Base-by-base conservation (phyloP, 2,329 filamentous ascomycete genomes). In the Ilyonectria destructans region DNA sequence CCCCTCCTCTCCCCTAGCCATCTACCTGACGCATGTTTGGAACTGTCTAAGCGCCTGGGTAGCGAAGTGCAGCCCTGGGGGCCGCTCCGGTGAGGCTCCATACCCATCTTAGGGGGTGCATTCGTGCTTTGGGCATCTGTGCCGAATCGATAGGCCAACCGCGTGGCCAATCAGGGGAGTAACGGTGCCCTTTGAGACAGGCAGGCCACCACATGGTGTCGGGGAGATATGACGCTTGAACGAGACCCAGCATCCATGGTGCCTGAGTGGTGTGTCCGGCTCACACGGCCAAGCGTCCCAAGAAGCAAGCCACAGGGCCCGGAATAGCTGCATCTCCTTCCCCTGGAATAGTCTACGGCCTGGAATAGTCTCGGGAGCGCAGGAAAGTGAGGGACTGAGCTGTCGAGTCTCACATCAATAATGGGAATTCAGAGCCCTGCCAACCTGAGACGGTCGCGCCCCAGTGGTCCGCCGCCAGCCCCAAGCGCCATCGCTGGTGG, bases 11-110 rank as follows among this genome's bases (percentile, higher is more conserved):
- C 48, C 59, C 55, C 54, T 52, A 26, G 59, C 49, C 55, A 63
- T 66, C 37, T 62, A 69, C 58, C 29, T 69, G 67, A 69, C 19
- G 64, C 67, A 69, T 23, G 54, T 58, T 59, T 58, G 58, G 67
- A 62, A 69, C 67, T 40, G 62, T 67, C 58, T 69, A 65, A 68
- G 57, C 58, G 64, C 64, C 52, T 58, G 19, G n/a, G 37, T 21
- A 40, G 33, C 19, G 23, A 21, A 62, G 33, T 23, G 17, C 26
- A 40, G 40, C 43, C 37, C 48, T 48, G 64, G 64, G 43, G 49
- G 12, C 23, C 29, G 54, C 62, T 17, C 37, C 57, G 31, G 29
- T 52, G 51, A 54, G 43, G 66, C 62, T 60, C 61, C 66, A 68
- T 68, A n/a, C 21, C 15, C 13, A 19, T 55, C 58, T 52, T 43